Percentiles rank a stretch among this genome's conserved stretches.
These are phyloP conservation scores for Leccinum olivaceopallidum DNA, from an alignment of 768 basidiomycete species.

Conservation along the genomic window DNA sequence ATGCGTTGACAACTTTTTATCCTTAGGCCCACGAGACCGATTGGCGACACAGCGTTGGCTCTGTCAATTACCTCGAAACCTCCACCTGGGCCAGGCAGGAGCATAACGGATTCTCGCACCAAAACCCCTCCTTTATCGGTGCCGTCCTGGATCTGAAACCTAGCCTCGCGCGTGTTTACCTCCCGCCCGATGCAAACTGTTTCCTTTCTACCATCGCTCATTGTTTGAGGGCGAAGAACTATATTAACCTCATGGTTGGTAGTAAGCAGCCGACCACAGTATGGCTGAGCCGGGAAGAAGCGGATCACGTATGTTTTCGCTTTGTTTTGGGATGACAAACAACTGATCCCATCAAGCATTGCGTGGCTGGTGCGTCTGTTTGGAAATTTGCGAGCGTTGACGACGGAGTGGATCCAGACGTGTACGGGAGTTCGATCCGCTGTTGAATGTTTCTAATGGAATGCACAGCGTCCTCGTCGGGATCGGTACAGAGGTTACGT, in stretches of 20 bases:
- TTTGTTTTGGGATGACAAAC: not conserved
- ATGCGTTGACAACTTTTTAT: not conserved
- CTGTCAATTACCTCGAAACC: conserved; percentile 86
- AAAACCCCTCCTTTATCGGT: conserved; percentile 85
- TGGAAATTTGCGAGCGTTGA: conserved; percentile 85
- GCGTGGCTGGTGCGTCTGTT: conserved; percentile 81
- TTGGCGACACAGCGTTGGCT: conserved; percentile 73
- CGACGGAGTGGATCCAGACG: conserved; percentile 68
- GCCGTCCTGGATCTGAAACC: conserved; percentile 82
- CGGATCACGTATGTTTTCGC: conserved; percentile 49
- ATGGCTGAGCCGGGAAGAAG: conserved; percentile 78
- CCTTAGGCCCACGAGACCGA: conserved; percentile 53
- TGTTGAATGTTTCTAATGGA: conserved; percentile 3
- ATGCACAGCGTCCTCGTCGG: conserved; percentile 70
- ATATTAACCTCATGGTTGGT: conserved; percentile 86
- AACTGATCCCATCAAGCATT: conserved; percentile 51
- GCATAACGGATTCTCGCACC: conserved; percentile 90
- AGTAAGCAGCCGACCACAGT: conserved; percentile 81
- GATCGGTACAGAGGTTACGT: conserved; percentile 85
- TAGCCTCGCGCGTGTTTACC: conserved; percentile 69
- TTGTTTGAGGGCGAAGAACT: conserved; percentile 81
- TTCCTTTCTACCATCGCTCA: conserved; percentile 83
- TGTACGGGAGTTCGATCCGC: conserved; percentile 40
- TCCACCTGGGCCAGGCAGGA: conserved; percentile 85
- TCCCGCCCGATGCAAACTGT: conserved; percentile 91